phyloP scores from a whole-genome alignment of 306 rosid genomes.

The Styphnolobium japonicum region DNA sequence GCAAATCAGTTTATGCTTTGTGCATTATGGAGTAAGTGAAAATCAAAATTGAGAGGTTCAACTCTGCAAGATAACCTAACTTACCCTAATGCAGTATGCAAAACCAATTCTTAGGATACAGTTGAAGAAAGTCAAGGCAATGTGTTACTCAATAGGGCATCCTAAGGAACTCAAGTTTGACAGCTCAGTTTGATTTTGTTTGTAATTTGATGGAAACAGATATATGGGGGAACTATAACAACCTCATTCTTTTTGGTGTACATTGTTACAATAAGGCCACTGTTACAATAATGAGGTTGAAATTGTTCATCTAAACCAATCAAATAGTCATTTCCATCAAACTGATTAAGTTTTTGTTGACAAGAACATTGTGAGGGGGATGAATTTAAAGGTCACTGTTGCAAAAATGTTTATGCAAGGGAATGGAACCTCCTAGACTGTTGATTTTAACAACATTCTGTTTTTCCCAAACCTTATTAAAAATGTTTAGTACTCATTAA shows the following conservation, averaged over 20 bases:
- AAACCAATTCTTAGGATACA: neutral
- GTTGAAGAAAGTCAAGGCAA: neutral
- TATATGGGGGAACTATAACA: constrained; percentile 78
- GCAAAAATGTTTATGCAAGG: constrained; percentile 54
- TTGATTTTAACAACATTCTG: constrained; percentile 61
- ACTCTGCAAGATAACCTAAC: too few relatives aligned
- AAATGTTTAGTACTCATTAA: constrained; percentile 71
- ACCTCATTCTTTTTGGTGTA: constrained; percentile 70
- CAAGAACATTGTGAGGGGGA: constrained; percentile 68
- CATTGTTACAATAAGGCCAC: constrained; percentile 97
- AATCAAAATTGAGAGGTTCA: too few relatives aligned
- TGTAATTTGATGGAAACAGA: constrained; percentile 42
- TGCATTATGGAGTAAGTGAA: too few relatives aligned
- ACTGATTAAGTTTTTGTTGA: constrained; percentile 70
- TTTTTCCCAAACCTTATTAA: constrained; percentile 68
- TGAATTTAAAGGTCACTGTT: constrained; percentile 59
- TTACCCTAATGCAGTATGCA: too few relatives aligned
- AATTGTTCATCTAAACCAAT: constrained; percentile 65
- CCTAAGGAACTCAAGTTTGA: neutral
- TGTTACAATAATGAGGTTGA: constrained; percentile 52
- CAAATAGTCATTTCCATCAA: constrained; percentile 52
- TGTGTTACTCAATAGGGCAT: neutral
- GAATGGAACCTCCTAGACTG: constrained; percentile 67
- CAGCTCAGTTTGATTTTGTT: neutral
- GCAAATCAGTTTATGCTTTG: too few relatives aligned